Base-by-base conservation (phyloP, 1,139 yeast genomes). In the Nakaseomyces nivariensis region DNA sequence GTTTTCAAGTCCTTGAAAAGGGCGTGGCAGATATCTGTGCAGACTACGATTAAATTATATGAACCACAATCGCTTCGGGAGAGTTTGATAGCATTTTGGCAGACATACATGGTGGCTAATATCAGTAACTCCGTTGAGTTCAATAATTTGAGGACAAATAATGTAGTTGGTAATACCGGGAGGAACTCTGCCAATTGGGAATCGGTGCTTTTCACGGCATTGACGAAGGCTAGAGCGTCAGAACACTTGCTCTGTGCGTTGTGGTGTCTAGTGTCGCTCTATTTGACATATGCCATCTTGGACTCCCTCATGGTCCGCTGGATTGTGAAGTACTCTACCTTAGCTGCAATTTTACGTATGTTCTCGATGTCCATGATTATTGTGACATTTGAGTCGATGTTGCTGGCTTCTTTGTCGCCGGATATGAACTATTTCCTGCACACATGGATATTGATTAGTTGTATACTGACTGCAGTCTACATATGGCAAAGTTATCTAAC, bases 221-320 rank as follows among this genome's bases (percentile, higher is more conserved):
- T 78, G 43, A 77, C 82, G 0, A 68, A 76, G 4, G 85, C 85
- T 1, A 68, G 86, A 32, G 75, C 82, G 1, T 80, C 87, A 0
- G 94, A 85, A 60, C 84, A 81, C 58, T 73, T 85, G 54, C 68
- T 84, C 43, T 81, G 89, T 4, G 85, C 88, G 0, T 67, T 85
- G 13, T 85, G 94, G 94, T 84, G 97, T 63, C 64, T 85, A 6
- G 97, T 92, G 5, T 79, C 95, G 1, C 89, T 89, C 3, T 88
- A 88, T 62, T 72, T 92, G 51, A 82, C 95, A 10, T 89, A 82
- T 66, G 80, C 90, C 1, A 89, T 88, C 4, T 72, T 90, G 40
- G 97, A 90, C 63, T 95, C 96, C 0, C 72, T 92, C 38, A 87
- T 90, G 83, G 85, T 88, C 25, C 73, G 98, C 45, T 92, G 97